These are phyloP conservation scores for Coemansia sp. DNA, from an alignment of 371 early-diverging fungal species.

Conservation along the genomic window DNA sequence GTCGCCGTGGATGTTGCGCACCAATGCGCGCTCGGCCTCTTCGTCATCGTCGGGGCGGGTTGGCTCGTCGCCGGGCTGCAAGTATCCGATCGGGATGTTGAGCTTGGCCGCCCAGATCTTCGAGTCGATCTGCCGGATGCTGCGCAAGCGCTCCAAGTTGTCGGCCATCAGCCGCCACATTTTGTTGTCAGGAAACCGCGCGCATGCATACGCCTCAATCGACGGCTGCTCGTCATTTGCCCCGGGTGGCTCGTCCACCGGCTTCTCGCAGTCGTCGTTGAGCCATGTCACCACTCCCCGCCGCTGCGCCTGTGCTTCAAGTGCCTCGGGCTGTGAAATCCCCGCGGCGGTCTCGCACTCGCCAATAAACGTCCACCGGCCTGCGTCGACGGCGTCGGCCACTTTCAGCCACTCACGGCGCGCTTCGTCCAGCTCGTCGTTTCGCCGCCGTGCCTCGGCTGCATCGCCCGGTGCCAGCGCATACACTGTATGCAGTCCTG, in stretches of 20 bases:
- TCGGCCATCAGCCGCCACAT: constrained; percentile 60
- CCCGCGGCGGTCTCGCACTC: constrained; percentile 42
- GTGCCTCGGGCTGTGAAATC: constrained; percentile 29
- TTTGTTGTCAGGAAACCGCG: constrained; percentile 62
- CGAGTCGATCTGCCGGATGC: constrained; percentile 68
- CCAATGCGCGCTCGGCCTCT: constrained; percentile 1
- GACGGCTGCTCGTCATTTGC: constrained; percentile 9
- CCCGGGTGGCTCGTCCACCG: constrained; percentile 5
- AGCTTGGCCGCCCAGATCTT: constrained; percentile 72
- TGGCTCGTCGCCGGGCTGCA: constrained; percentile 3
- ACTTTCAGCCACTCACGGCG: constrained; percentile 28
- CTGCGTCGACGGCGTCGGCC: not conserved
- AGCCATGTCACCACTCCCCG: constrained; percentile 45
- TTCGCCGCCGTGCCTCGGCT: constrained; percentile 30
- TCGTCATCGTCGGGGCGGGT: constrained; percentile 1
- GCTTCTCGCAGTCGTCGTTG: constrained; percentile 42
- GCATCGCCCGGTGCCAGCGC: constrained; percentile 13
- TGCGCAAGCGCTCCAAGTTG: constrained; percentile 61
- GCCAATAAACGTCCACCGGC: constrained; percentile 27
- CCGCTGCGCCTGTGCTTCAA: constrained; percentile 22
- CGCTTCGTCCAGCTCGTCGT: constrained; percentile 40
- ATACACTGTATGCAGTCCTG: constrained; percentile 21
- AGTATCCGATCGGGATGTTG: constrained; percentile 57
- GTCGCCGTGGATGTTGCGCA: constrained; percentile 20
- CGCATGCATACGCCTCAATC: constrained; percentile 62